Base-by-base conservation (phyloP, 2,329 filamentous ascomycete species). In the Pezicula carpinea region DNA sequence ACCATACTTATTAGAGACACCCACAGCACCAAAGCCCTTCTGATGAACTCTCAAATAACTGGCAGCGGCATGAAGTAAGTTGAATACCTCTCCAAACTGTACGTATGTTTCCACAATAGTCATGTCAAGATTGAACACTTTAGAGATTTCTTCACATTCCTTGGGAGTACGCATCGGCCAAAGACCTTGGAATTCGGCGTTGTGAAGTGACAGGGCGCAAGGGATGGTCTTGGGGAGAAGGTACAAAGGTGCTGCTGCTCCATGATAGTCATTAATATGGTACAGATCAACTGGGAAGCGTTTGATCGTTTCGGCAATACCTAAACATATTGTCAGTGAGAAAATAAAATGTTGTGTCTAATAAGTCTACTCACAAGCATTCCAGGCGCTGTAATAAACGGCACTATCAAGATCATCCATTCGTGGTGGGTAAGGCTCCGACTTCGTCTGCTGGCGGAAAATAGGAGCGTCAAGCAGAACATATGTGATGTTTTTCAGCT, bases 321-420 rank as follows among this genome's bases (percentile, higher is more conserved):
- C 61, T 80, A 78, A 15, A 2, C 26, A 10, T 11, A 29, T 29
- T 29, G 26, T 29, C 13, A 29, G 26, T n/a, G n/a, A n/a, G n/a
- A n/a, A n/a, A n/a, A n/a, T n/a, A n/a, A n/a, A n/a, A n/a, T n/a
- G n/a, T n/a, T n/a, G n/a, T n/a, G n/a, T n/a, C n/a, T n/a, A 14
- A 3, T 6, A 38, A 4, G 14, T 19, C 17, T 23, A 40, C 38
- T 40, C 22, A 40, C 38, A 40, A 40, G 38, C 38, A 53, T 85
- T 85, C 82, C 82, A 85, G 2, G 79, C 80, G 2, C 79, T 83
- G 59, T 85, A 85, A 64, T 83, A 82, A 41, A 85, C 79, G 13
- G 81, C 81, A 53, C 75, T 80, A 52, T 82, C 78, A 47, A 85
- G 69, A 58, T 85, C 81, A 59, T 85, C 81, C 82, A 85, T 85